Evolutionary conservation across 345 rosid genomes (phyloP), one percentile per base, ranked within the genome.

Genomic region (Reutealis trisperma): DNA sequence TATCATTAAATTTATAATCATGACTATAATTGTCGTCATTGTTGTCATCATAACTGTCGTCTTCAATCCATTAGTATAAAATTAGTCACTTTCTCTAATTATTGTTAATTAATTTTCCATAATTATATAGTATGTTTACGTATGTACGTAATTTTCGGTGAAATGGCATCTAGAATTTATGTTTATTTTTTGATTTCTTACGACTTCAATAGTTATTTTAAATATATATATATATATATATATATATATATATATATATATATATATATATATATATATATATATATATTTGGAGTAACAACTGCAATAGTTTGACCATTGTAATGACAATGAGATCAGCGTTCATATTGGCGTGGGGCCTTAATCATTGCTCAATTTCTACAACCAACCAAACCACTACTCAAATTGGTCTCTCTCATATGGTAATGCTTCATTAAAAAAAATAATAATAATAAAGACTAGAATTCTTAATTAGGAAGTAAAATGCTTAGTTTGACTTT

Each of bases 401-500:
- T 3, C 0, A 14, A 63, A 64, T 6, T 64, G 45, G 45, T 15
- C 24, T 52, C 19, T 52, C 2, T 52, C n/a, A 54, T 45, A 45
- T 45, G 9, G 9, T 0, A 45, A 45, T 45, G 9, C 49, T 45
- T 45, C 37, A 34, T 0, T 45, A 45, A 45, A 7, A 42, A 5
- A 7, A 45, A 11, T 45, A 6, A 45, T 1, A 45, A 45, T 1
- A 32, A 24, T 24, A 41, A 55, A 16, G 32, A 21, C 2, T 19
- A 16, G 3, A 16, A 41, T 44, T 22, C 61, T 76, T 60, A 70
- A 34, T 52, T 51, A 15, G 0, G 30, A 70, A 60, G 74, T 30
- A 69, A 62, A 9, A 24, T 8, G 13, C 45, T 19, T 6, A 12
- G 15, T 51, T 73, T 73, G 76, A 79, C 82, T 49, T 73, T 7